Percentiles rank a stretch among this genome's conserved stretches.
Conservation (phyloP, 208 protist species). For the Leishmania guyanensis region DNA sequence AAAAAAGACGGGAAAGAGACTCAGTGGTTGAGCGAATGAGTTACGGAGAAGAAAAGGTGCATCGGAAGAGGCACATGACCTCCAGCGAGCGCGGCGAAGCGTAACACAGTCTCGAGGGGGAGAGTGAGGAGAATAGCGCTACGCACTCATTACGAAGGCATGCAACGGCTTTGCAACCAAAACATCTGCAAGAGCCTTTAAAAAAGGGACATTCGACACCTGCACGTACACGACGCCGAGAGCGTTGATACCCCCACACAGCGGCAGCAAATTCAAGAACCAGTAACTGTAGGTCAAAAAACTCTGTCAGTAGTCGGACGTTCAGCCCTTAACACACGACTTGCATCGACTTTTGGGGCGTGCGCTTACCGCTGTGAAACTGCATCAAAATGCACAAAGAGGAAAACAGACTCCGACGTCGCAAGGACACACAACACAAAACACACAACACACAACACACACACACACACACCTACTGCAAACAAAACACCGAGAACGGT, state of each 20-base stretch:
- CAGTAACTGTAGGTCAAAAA: neutral
- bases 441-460: too few species aligned
- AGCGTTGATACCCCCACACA: neutral
- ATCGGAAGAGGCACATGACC: too few species aligned
- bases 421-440: neutral
- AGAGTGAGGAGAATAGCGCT: neutral
- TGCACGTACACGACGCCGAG: neutral
- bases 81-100: neutral
- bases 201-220: neutral
- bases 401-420: neutral
- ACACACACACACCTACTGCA: neutral
- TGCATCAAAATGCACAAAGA: neutral
- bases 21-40: neutral
- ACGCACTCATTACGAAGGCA: neutral
- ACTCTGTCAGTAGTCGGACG: too few species aligned
- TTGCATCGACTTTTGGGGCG: neutral
- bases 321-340: neutral
- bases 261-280: neutral
- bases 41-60: neutral
- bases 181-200: neutral
- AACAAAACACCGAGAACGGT: neutral
- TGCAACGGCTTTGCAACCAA: neutral
- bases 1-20: neutral
- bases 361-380: too few species aligned
- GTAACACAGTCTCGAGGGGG: neutral